A percentile compares a stretch with the other conserved stretches of the same genome.
These are phyloP conservation scores for Aspergillus intermedius DNA, from an alignment of 2,329 filamentous ascomycete species.

Conservation along the genomic window DNA sequence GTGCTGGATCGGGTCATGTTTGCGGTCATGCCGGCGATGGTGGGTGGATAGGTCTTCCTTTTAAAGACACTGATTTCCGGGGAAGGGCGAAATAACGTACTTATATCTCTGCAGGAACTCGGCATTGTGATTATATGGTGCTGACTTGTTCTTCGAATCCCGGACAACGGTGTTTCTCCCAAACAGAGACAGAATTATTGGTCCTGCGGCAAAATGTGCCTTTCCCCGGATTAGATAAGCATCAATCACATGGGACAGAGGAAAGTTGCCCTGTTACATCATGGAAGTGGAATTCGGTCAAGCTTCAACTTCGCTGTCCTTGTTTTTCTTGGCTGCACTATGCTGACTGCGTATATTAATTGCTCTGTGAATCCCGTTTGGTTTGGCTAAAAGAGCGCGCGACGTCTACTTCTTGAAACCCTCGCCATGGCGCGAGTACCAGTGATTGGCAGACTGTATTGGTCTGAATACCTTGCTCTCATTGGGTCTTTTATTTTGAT, in stretches of 20 bases:
- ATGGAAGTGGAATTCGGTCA: neutral
- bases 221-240: conserved; percentile 29
- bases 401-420: too few species aligned
- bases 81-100: conserved; percentile 50
- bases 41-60: neutral
- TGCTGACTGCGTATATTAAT: neutral
- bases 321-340: neutral
- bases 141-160: too few species aligned
- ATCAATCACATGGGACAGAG: conserved; percentile 16
- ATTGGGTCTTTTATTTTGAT: conserved; percentile 78
- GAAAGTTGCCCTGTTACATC: neutral
- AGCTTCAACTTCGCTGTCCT: neutral
- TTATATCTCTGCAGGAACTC: conserved; percentile 92
- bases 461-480: conserved; percentile 79
- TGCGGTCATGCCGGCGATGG: neutral
- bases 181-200: neutral
- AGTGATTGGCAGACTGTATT: conserved; percentile 56
- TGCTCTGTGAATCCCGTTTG: neutral
- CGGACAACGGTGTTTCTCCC: too few species aligned
- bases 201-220: conserved; percentile 12
- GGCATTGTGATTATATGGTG: conserved; percentile 59
- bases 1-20: conserved; percentile 4
- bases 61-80: neutral
- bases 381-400: too few species aligned
- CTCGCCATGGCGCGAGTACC: conserved; percentile 52